phyloP scores from a whole-genome alignment of 2,329 filamentous ascomycete species.

The Venturia nashicola region DNA sequence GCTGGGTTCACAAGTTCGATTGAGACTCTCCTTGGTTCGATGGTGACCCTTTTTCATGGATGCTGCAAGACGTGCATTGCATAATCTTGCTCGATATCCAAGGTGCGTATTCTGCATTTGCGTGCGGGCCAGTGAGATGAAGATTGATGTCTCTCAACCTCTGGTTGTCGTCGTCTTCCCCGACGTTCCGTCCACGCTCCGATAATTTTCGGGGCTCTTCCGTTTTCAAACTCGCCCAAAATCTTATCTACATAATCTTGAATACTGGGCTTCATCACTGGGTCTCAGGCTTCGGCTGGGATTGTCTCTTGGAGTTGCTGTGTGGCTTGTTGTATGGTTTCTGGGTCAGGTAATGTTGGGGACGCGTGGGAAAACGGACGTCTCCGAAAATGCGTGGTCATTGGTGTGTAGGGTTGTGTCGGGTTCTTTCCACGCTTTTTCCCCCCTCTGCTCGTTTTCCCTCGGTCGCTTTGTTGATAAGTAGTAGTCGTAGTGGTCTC shows the following conservation, averaged over 20 bases:
- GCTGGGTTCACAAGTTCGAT: background rate
- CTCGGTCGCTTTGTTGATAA: background rate
- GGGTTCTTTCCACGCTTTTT: background rate
- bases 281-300: background rate
- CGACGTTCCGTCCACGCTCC: background rate
- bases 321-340: background rate
- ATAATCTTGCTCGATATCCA: background rate
- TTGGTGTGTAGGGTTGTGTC: background rate
- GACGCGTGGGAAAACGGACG: background rate
- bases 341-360: background rate
- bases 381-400: background rate
- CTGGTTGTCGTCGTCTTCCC: background rate
- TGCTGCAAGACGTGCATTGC: background rate
- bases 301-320: background rate
- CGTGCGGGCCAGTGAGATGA: background rate
- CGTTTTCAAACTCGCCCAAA: background rate
- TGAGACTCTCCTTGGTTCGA: background rate
- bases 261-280: background rate
- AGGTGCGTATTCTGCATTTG: background rate
- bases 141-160: background rate
- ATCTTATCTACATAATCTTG: background rate
- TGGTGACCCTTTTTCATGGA: background rate
- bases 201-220: background rate
- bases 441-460: background rate
- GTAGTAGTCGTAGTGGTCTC: background rate